Conservation (phyloP, 768 basidiomycete species). For the Lactifluus rugatus region DNA sequence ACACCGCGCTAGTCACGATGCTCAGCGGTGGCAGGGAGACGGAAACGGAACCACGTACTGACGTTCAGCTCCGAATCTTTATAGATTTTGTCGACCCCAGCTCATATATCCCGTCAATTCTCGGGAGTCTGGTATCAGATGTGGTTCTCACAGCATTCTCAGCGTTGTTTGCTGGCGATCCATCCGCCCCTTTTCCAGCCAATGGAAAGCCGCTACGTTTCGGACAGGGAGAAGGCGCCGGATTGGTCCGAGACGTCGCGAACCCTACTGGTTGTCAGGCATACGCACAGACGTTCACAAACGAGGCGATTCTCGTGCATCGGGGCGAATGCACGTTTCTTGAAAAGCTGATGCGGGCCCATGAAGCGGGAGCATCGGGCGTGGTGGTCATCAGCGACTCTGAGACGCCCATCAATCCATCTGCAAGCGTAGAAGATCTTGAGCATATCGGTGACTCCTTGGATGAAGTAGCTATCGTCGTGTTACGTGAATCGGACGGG, state of each 20-base stretch:
- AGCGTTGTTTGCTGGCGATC: constrained; percentile 61
- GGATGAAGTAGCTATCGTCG: constrained; percentile 47
- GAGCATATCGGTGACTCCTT: constrained; percentile 44
- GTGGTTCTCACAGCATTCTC: constrained; percentile 50
- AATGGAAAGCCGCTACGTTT: constrained; percentile 33
- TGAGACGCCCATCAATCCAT: constrained; percentile 53
- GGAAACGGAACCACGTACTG: constrained; percentile 26
- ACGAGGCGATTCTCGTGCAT: constrained; percentile 49
- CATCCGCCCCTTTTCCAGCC: constrained; percentile 28
- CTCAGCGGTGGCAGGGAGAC: constrained; percentile 21
- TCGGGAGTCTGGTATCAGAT: constrained; percentile 34
- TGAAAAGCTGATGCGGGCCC: constrained; percentile 67
- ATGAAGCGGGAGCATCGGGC: constrained; percentile 62
- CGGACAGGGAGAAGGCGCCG: constrained; percentile 42
- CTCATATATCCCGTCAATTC: constrained; percentile 31
- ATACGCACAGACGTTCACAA: constrained; percentile 39
- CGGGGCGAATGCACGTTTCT: constrained; percentile 86
- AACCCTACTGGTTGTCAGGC: constrained; percentile 55
- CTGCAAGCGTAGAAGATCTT: constrained; percentile 48
- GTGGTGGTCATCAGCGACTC: constrained; percentile 66
- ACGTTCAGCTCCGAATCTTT: constrained; percentile 52
- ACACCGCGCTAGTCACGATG: constrained; percentile 38
- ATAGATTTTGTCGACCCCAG: constrained; percentile 42
- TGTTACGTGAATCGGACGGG: constrained; percentile 46
- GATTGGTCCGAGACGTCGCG: constrained; percentile 38